Base-by-base conservation (phyloP, 805 yeast species). In the Pichia rugopelliculosa region DNA sequence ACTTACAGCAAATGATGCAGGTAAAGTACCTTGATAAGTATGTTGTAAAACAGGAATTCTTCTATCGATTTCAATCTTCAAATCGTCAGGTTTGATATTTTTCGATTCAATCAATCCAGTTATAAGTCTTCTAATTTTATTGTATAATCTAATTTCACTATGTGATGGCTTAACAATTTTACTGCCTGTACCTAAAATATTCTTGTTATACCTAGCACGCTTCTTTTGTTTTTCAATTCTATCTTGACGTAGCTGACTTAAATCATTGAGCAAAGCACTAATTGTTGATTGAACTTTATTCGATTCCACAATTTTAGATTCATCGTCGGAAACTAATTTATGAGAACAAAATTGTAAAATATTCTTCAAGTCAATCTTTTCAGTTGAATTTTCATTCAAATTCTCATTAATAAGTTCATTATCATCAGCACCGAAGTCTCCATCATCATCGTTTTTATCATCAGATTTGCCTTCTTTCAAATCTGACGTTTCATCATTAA, bases 21-120 rank as follows among this genome's bases (percentile, higher is more conserved):
- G 96, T 58, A 90, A 72, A 1, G 84, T 74, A 41, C 97, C 97
- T 34, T 76, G 68, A 59, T 87, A 89, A 54, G 82, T 87, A 22
- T 81, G 76, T 59, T 80, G 80, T 48, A 85, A 72, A 0, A 85
- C 82, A 0, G 96, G 95, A 41, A 90, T 23, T 56, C 66, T 52
- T 57, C 62, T 6, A 60, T 63, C 54, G 48, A 74, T 53, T 50
- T 74, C 53, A 42, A 72, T 38, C 46, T 59, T 68, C 69, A 69
- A 42, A 24, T 61, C 62, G 8, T 25, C 34, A 11, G 72, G 72
- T 9, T 59, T 57, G 11, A 67, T 36, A 37, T 60, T 50, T 27
- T 60, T 61, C 21, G 54, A 45, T 22, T 55, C 54, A 18, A 63
- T 57, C 52, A 56, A 73, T 49, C 46, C 77, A 13, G 73, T 67